Evolutionary conservation across 257 asterid genomes (phyloP), one percentile per base, ranked within the genome.

Genomic region (Eustoma russellianum): DNA sequence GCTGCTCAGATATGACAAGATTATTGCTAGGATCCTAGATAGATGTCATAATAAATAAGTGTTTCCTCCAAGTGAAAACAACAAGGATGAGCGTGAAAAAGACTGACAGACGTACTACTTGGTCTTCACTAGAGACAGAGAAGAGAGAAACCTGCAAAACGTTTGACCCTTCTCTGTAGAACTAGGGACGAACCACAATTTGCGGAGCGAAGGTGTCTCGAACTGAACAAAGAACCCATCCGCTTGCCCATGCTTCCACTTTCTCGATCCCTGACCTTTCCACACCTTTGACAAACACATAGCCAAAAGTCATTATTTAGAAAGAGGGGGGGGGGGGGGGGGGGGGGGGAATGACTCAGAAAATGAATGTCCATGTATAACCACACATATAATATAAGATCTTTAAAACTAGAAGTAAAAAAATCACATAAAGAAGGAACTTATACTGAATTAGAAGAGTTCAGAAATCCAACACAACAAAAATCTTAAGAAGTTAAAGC

Each of bases 231-330:
- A 92, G 79, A 92, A 79, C 41, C 99, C 99, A 74, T 92, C 97
- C 69, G 53, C 70, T 63, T 78, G 94, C 34, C 94, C 99, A 73
- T 88, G 95, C 79, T 88, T 92, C 99, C 97, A 92, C 75, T 88
- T 92, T 68, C 99, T 92, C 44, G 99, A 85, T 54, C 99, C 99
- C 74, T 81, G 93, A 53, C 99, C 99, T 74, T 92, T 92, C 99
- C 99, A 92, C n/a, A 92, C 94, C 99, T 92, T 73, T 48, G 70
- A 43, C 47, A 55, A 70, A 59, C 30, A 60, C 13, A 49, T 8
- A 30, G 7, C 48, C 13, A 13, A n/a, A 7, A 0, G 13, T 24
- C 44, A 38, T 33, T 12, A n/a, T n/a, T 8, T n/a, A n/a, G n/a
- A n/a, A n/a, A n/a, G n/a, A n/a, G n/a, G n/a, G n/a, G n/a, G n/a